phyloP scores from a whole-genome alignment of 2,329 filamentous ascomycete species.

The Exophiala sp. region DNA sequence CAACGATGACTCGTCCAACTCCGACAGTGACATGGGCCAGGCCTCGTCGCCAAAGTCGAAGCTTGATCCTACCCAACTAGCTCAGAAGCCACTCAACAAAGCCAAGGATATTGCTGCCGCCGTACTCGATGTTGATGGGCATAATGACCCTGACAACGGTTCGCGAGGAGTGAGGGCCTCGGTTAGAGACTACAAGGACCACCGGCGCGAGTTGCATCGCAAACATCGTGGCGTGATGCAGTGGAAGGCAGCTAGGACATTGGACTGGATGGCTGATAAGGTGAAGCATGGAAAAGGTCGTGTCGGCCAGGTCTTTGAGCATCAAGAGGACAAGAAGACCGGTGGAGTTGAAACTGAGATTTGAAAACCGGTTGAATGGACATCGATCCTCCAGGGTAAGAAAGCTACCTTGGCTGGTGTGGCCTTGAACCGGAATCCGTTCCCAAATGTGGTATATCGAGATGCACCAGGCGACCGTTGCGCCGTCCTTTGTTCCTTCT shows the following conservation, averaged over 20 bases:
- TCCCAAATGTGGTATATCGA: too few species aligned
- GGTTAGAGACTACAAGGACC: constrained; percentile 58
- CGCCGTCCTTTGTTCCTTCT: too few species aligned
- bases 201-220: constrained; percentile 63
- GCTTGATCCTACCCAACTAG: constrained; percentile 13
- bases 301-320: constrained; percentile 48
- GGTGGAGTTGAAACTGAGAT: constrained; percentile 64
- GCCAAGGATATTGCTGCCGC: constrained; percentile 14
- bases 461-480: too few species aligned
- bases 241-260: constrained; percentile 55
- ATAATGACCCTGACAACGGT: constrained; percentile 28
- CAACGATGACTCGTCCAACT: constrained; percentile 14
- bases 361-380: constrained; percentile 41
- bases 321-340: constrained; percentile 44
- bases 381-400: too few species aligned
- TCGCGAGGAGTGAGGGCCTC: constrained; percentile 32
- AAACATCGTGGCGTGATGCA: constrained; percentile 68
- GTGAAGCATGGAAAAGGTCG: constrained; percentile 47
- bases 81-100: constrained; percentile 11
- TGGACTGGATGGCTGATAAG: constrained; percentile 56
- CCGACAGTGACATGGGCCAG: constrained; percentile 15
- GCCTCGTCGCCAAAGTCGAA: constrained; percentile 1
- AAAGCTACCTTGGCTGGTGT: too few species aligned
- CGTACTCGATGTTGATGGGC: constrained; percentile 18
- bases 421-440: too few species aligned